phyloP scores from a whole-genome alignment of 2,329 filamentous ascomycete species.

The Ophiostoma quercus region DNA sequence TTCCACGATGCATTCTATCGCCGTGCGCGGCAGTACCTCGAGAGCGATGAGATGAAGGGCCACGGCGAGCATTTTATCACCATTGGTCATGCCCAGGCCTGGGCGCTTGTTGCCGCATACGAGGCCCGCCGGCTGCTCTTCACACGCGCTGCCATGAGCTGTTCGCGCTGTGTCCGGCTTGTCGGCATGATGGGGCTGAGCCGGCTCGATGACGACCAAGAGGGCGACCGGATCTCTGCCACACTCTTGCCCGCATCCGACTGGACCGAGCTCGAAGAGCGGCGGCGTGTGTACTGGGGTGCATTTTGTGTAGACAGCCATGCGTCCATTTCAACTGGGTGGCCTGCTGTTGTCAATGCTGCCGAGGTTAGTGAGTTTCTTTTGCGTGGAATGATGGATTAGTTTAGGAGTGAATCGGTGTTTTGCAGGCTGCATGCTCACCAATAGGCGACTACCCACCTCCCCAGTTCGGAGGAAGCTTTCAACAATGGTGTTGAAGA shows the following conservation, averaged over 20 bases:
- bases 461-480: slow-evolving; percentile 75
- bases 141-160: slow-evolving; percentile 77
- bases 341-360: slow-evolving; percentile 76
- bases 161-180: slow-evolving; percentile 64
- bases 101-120: slow-evolving; percentile 67
- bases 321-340: slow-evolving; percentile 82
- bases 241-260: slow-evolving; percentile 67
- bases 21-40: slow-evolving; percentile 73
- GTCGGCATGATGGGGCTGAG: slow-evolving; percentile 82
- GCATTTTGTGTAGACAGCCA: slow-evolving; percentile 79
- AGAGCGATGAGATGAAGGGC: slow-evolving; percentile 80
- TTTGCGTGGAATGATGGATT: neutral
- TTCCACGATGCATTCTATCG: slow-evolving; percentile 77
- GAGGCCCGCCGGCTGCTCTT: slow-evolving; percentile 85
- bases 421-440: slow-evolving; percentile 27
- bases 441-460: slow-evolving; percentile 60
- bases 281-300: slow-evolving; percentile 80
- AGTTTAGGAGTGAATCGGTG: neutral
- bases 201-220: slow-evolving; percentile 60
- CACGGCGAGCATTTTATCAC: slow-evolving; percentile 75
- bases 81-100: slow-evolving; percentile 73
- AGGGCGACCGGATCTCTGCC: slow-evolving; percentile 59
- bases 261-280: slow-evolving; percentile 72
- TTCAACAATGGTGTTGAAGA: slow-evolving; percentile 63
- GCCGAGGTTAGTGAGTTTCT: slow-evolving; percentile 49